Conservation (phyloP, 306 rosid species). For the Biancaea sappan region DNA sequence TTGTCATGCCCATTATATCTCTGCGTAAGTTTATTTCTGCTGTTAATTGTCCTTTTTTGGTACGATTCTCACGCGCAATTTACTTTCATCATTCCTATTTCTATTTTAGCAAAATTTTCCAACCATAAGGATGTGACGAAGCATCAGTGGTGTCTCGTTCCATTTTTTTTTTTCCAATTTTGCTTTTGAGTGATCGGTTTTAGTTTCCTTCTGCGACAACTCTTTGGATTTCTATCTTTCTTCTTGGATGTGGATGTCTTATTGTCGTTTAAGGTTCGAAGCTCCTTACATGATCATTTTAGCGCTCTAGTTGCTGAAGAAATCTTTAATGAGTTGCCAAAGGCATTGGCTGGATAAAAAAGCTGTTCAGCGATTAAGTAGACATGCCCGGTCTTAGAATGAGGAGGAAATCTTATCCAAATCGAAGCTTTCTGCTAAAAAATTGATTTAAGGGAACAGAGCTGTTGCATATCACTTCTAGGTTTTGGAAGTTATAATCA, state of each 20-base stretch:
- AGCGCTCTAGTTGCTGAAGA: conserved; percentile 1
- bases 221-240: neutral
- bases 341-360: conserved; percentile 12
- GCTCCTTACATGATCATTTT: neutral
- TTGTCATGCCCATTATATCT: conserved; percentile 77
- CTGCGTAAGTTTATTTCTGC: conserved; percentile 57
- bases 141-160: neutral
- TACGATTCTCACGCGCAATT: neutral
- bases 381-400: neutral
- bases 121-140: neutral
- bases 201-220: neutral
- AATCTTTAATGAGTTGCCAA: conserved; percentile 11
- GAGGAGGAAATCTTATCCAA: neutral
- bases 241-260: neutral
- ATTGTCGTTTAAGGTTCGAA: neutral
- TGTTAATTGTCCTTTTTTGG: neutral
- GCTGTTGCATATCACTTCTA: conserved; percentile 15
- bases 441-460: conserved; percentile 5
- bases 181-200: neutral
- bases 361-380: conserved; percentile 1
- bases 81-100: conserved; percentile 7
- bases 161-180: neutral
- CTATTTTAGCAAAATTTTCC: neutral
- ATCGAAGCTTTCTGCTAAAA: conserved; percentile 8
- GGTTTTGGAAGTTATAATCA: conserved; percentile 16